Percentiles rank a stretch among this genome's conserved stretches.
phyloP scores from a whole-genome alignment of 352 stramenopile species.

The Phytophthora rubi region DNA sequence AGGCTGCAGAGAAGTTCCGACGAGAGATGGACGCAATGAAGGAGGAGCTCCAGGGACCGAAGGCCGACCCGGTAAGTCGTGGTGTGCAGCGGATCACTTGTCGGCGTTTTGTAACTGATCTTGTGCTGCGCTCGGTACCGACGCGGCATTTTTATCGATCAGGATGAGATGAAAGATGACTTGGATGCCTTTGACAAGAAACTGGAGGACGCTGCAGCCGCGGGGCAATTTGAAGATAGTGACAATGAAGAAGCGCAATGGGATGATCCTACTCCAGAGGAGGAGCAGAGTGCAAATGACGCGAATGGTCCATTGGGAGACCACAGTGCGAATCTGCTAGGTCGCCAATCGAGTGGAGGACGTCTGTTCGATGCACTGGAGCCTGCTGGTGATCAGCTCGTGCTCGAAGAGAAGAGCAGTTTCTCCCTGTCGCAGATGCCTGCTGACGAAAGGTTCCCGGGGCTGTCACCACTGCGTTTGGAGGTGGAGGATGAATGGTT shows the following conservation, averaged over 20 bases:
- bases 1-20: constrained; percentile 83
- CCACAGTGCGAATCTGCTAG: constrained; percentile 15
- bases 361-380: constrained; percentile 48
- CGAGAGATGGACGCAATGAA: constrained; percentile 87
- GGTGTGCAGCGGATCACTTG: background rate
- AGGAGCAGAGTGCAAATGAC: constrained; percentile 26
- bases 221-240: constrained; percentile 87
- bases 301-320: constrained; percentile 38
- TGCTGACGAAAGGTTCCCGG: constrained; percentile 22
- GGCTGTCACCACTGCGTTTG: constrained; percentile 37
- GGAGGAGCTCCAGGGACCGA: constrained; percentile 49
- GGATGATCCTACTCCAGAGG: constrained; percentile 51
- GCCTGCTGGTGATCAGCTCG: constrained; percentile 23
- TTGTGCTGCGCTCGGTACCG: constrained; percentile 1
- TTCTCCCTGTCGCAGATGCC: constrained; percentile 38
- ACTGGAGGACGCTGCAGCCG: constrained; percentile 69
- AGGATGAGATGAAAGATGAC: constrained; percentile 59
- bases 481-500: constrained; percentile 85
- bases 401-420: constrained; percentile 41
- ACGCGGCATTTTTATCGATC: background rate
- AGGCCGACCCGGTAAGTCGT: constrained; percentile 40
- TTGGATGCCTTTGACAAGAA: constrained; percentile 86
- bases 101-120: constrained; percentile 6
- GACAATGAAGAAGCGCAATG: constrained; percentile 73
- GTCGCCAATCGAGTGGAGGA: constrained; percentile 24